Conservation (phyloP, 2,329 filamentous ascomycete genomes). For the Fusarium sp. region DNA sequence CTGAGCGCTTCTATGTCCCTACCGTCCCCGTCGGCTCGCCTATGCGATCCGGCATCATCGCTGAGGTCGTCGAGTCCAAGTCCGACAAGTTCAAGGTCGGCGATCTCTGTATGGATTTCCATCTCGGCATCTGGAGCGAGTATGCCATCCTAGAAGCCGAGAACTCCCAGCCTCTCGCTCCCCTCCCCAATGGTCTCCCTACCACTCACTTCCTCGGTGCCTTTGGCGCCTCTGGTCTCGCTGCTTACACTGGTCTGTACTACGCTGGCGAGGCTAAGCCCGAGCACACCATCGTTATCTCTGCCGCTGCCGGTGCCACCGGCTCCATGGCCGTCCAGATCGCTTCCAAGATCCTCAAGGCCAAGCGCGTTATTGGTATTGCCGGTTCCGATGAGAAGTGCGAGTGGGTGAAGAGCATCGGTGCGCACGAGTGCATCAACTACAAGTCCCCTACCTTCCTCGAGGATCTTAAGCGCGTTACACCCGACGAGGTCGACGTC, state of each 20-base stretch:
- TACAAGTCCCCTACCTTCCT: constrained; percentile 48
- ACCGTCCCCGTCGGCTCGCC: constrained; percentile 45
- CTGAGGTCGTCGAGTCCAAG: constrained; percentile 45
- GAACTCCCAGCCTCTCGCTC: constrained; percentile 39
- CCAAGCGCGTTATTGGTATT: constrained; percentile 47
- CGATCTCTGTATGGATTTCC: constrained; percentile 47
- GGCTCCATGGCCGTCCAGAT: constrained; percentile 49
- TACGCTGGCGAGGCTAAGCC: constrained; percentile 43
- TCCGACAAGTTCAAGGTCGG: constrained; percentile 43
- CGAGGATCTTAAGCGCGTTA: constrained; percentile 44
- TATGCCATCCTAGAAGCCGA: constrained; percentile 44
- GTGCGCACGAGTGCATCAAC: constrained; percentile 46
- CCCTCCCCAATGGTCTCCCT: constrained; percentile 40
- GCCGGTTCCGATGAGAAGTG: constrained; percentile 47
- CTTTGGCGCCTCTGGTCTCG: constrained; percentile 45
- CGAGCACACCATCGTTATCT: constrained; percentile 47
- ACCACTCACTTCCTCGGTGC: constrained; percentile 47
- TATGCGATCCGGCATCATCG: constrained; percentile 47
- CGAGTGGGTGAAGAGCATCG: constrained; percentile 44
- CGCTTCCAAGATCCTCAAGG: constrained; percentile 44
- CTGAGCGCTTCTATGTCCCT: constrained; percentile 47
- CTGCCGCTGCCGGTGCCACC: constrained; percentile 45
- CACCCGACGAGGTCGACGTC: constrained; percentile 45
- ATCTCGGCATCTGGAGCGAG: constrained; percentile 47
- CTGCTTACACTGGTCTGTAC: constrained; percentile 45